Conservation (phyloP, 805 yeast species). For the Barnettozyma pratensis region DNA sequence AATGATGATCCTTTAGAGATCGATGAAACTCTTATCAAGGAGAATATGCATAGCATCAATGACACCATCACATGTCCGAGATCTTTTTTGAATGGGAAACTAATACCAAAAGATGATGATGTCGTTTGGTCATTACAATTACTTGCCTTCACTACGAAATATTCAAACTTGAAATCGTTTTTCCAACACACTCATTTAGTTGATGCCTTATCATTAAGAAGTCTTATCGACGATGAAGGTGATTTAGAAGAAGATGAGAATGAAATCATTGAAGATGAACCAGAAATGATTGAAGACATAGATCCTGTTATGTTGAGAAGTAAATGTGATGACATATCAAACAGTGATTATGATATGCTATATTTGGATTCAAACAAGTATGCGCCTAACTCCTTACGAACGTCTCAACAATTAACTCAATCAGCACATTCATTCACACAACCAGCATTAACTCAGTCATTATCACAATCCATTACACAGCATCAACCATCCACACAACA, state of each 20-base stretch:
- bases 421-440: neutral
- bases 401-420: neutral
- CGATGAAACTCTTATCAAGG: conserved; percentile 8
- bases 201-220: conserved; percentile 57
- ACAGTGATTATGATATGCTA: conserved; percentile 7
- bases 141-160: conserved; percentile 88
- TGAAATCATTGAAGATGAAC: conserved; percentile 36
- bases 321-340: no score
- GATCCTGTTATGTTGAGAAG: no score
- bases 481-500: conserved; percentile 10
- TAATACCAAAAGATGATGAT: conserved; percentile 91
- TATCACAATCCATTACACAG: neutral
- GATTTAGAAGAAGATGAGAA: conserved; percentile 11
- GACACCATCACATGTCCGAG: conserved; percentile 41
- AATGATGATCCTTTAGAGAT: conserved; percentile 1
- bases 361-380: neutral
- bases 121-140: conserved; percentile 91
- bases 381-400: neutral
- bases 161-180: conserved; percentile 68
- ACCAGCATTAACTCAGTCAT: neutral
- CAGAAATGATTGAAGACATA: no score
- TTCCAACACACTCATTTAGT: conserved; percentile 74
- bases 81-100: conserved; percentile 56
- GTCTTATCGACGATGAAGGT: conserved; percentile 24
- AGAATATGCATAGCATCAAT: conserved; percentile 18